Evolutionary conservation across 371 early-diverging fungal species (phyloP).

Genomic region (Batkoa obscura): DNA sequence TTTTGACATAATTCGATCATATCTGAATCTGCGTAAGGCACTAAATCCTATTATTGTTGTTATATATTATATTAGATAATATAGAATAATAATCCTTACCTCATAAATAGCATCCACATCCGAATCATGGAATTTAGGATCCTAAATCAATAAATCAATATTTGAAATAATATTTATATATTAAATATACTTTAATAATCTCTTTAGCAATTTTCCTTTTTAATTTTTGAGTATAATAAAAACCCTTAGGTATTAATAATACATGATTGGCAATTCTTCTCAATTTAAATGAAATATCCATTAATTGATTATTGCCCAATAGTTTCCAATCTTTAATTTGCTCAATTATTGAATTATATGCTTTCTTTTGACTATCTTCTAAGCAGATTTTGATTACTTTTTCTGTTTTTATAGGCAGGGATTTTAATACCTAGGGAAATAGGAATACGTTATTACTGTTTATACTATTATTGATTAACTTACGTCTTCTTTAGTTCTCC

Average conservation of each 20-base stretch:
- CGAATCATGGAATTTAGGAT: background rate
- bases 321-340: too few species aligned
- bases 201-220: background rate
- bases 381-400: background rate
- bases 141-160: background rate
- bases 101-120: background rate
- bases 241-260: background rate
- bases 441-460: too few species aligned
- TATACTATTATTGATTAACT: too few species aligned
- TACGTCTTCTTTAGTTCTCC: constrained; percentile 60
- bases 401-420: constrained; percentile 68
- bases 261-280: background rate
- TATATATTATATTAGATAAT: too few species aligned
- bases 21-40: background rate
- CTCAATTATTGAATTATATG: background rate
- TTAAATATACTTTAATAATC: background rate
- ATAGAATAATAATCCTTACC: background rate
- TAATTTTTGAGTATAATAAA: background rate
- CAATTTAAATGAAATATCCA: background rate
- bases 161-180: background rate
- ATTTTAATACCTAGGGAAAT: constrained; percentile 34
- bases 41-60: background rate
- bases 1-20: background rate
- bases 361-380: background rate
- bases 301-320: background rate